Evolutionary conservation across 208 protist genomes (phyloP).

Genomic region (Leishmania tarentolae): DNA sequence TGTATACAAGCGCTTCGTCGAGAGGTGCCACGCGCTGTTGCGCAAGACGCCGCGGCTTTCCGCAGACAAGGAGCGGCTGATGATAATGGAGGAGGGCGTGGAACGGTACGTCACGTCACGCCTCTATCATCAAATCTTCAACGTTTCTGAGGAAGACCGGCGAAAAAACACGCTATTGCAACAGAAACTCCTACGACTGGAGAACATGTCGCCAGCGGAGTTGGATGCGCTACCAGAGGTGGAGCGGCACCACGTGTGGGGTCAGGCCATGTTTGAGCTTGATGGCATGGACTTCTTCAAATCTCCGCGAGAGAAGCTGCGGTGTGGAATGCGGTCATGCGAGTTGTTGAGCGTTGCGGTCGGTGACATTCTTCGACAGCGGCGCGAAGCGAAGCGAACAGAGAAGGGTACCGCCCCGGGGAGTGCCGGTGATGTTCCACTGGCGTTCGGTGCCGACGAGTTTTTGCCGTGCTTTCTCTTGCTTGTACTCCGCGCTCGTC

Average conservation of each 20-base stretch:
- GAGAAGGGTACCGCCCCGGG: background rate
- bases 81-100: conserved; percentile 62
- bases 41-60: conserved; percentile 28
- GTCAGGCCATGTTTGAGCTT: conserved; percentile 79
- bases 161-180: conserved; percentile 42
- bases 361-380: conserved; percentile 44
- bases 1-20: conserved; percentile 32
- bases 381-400: conserved; percentile 10
- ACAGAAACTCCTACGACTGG: conserved; percentile 41
- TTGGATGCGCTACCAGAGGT: conserved; percentile 71
- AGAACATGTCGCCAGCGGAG: conserved; percentile 39
- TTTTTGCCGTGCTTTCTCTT: conserved; percentile 86
- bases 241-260: conserved; percentile 75
- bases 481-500: conserved; percentile 67
- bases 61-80: conserved; percentile 12
- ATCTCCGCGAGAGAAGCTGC: conserved; percentile 78
- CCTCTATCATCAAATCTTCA: conserved; percentile 68
- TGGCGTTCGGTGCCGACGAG: conserved; percentile 78
- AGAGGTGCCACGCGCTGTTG: conserved; percentile 25
- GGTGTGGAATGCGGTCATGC: conserved; percentile 69
- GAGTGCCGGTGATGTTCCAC: background rate
- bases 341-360: conserved; percentile 56
- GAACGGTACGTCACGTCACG: conserved; percentile 81
- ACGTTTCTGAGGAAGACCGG: conserved; percentile 43
- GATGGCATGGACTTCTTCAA: conserved; percentile 90